Percentiles rank a stretch among this genome's conserved stretches.
These are phyloP conservation scores for Malus fusca DNA, from an alignment of 306 rosid genomes.

Conservation along the genomic window DNA sequence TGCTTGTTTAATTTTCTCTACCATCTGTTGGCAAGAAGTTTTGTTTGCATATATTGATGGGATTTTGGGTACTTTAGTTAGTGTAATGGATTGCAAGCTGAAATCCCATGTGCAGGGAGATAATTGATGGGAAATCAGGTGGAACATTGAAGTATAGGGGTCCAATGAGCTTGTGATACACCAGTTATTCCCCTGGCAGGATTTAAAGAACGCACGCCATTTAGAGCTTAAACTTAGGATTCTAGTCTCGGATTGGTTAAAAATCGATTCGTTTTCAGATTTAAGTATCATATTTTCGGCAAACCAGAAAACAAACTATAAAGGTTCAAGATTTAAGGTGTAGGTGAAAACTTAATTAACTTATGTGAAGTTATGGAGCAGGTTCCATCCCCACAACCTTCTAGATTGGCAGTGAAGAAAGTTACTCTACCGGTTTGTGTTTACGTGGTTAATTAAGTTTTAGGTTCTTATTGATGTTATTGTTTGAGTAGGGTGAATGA, in stretches of 20 bases:
- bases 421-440: background rate
- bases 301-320: too few species aligned
- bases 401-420: background rate
- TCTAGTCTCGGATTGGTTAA: too few species aligned
- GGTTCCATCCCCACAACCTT: too few species aligned
- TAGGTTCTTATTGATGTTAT: background rate
- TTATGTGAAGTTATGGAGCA: background rate
- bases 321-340: background rate
- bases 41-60: background rate
- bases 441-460: background rate
- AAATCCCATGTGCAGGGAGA: background rate
- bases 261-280: too few species aligned
- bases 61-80: background rate
- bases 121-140: background rate
- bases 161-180: too few species aligned
- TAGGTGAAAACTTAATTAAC: background rate
- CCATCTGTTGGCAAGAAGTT: background rate
- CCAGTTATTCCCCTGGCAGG: too few species aligned
- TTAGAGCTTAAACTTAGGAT: too few species aligned
- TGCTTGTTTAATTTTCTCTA: slow-evolving; percentile 5
- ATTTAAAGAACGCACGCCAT: too few species aligned
- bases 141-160: background rate
- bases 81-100: too few species aligned
- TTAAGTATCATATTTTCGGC: too few species aligned
- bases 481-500: background rate